phyloP scores from a whole-genome alignment of 1,139 yeast species.

The Lodderomyces margitis region DNA sequence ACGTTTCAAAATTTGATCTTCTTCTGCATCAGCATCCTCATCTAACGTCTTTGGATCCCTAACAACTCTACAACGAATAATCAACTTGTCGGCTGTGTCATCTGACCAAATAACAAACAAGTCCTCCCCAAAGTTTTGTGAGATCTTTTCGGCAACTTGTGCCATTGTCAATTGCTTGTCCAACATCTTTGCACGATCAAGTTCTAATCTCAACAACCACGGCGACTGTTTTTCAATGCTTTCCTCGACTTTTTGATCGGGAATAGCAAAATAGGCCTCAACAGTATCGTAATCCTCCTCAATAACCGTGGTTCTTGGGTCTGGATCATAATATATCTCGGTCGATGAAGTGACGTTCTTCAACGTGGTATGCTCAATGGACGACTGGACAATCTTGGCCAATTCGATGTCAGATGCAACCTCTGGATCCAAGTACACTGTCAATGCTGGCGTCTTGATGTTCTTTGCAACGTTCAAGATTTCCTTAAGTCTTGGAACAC shows the following conservation, averaged over 20 bases:
- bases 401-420: slow-evolving; percentile 85
- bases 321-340: slow-evolving; percentile 96
- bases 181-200: slow-evolving; percentile 98
- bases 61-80: slow-evolving; percentile 96
- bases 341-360: slow-evolving; percentile 96
- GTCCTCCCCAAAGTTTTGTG: slow-evolving; percentile 91
- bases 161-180: slow-evolving; percentile 98
- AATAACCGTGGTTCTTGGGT: slow-evolving; percentile 92
- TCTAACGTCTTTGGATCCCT: slow-evolving; percentile 94
- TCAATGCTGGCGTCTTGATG: slow-evolving; percentile 97
- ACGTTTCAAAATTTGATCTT: slow-evolving; percentile 92
- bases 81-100: slow-evolving; percentile 95
- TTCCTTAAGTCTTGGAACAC: slow-evolving; percentile 99
- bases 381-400: slow-evolving; percentile 94
- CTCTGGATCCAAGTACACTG: slow-evolving; percentile 81
- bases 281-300: slow-evolving; percentile 97
- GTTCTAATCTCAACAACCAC: slow-evolving; percentile 93
- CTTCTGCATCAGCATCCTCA: slow-evolving; percentile 94
- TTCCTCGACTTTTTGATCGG: slow-evolving; percentile 95
- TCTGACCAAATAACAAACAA: slow-evolving; percentile 98
- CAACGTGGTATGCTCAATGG: slow-evolving; percentile 93
- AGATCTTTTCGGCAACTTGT: slow-evolving; percentile 95
- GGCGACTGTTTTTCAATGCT: slow-evolving; percentile 94
- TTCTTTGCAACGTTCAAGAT: slow-evolving; percentile 97
- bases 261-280: slow-evolving; percentile 94